A percentile compares a stretch with the other conserved stretches of the same genome.
Evolutionary conservation across 2,329 filamentous ascomycete genomes (phyloP).

Genomic region (Septoria linicola): DNA sequence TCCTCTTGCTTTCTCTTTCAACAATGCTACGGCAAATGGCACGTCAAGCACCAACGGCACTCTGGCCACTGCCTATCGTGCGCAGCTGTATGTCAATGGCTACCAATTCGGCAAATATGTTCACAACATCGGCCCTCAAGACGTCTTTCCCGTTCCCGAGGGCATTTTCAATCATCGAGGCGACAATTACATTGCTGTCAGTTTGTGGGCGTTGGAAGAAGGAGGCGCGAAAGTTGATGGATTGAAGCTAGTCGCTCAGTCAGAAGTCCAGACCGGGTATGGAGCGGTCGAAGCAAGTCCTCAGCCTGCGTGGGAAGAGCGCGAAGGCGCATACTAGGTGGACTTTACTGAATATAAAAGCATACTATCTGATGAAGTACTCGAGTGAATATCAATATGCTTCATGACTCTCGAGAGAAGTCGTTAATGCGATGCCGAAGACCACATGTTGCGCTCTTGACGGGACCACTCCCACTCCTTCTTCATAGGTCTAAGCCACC

Average conservation of each 20-base stretch:
- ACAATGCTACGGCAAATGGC: conserved; percentile 36
- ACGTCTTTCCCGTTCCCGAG: conserved; percentile 68
- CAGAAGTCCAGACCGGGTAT: conserved; percentile 38
- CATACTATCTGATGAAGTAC: no score
- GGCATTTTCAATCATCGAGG: conserved; percentile 71
- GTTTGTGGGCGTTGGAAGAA: conserved; percentile 64
- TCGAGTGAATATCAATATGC: no score
- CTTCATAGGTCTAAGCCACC: no score
- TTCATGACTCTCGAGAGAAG: no score
- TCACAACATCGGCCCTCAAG: conserved; percentile 76
- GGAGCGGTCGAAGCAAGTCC: conserved; percentile 34
- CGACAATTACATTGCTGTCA: conserved; percentile 66
- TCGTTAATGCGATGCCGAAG: no score
- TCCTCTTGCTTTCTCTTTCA: conserved; percentile 60
- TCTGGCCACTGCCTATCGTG: conserved; percentile 51
- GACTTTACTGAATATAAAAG: no score
- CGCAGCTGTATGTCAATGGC: conserved; percentile 70
- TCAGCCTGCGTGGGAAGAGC: conserved; percentile 32
- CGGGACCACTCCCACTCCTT: no score
- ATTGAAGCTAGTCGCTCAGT: conserved; percentile 33
- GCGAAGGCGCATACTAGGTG: conserved; percentile 34
- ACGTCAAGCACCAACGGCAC: conserved; percentile 38
- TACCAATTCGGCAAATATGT: conserved; percentile 70
- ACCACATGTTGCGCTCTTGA: no score
- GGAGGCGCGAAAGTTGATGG: conserved; percentile 57